These are phyloP conservation scores for Garcia nutans DNA, from an alignment of 345 rosid genomes.

Conservation along the genomic window DNA sequence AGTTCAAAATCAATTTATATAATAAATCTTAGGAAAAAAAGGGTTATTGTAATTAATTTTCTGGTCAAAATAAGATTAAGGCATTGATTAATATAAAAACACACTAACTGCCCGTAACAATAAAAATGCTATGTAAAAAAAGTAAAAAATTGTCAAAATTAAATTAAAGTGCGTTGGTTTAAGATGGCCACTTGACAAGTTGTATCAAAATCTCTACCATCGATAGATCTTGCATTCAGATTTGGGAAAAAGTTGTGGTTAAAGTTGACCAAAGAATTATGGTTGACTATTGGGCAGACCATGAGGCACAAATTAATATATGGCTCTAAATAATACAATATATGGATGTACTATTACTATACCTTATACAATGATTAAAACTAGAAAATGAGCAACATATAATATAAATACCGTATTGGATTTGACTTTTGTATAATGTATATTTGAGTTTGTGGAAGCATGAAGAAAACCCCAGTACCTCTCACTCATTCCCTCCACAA, in stretches of 20 bases:
- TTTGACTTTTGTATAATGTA: too few relatives aligned
- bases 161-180: too few relatives aligned
- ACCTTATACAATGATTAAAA: not conserved
- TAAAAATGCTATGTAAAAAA: not conserved
- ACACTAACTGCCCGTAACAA: too few relatives aligned
- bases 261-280: not conserved
- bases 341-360: not conserved
- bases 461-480: not conserved
- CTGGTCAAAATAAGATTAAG: not conserved
- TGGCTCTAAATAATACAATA: not conserved
- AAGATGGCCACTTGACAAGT: conserved; percentile 8
- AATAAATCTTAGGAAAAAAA: not conserved
- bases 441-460: too few relatives aligned
- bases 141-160: too few relatives aligned
- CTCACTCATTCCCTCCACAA: conserved; percentile 36
- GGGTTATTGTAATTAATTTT: not conserved
- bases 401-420: too few relatives aligned
- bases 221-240: conserved; percentile 2
- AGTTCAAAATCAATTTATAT: not conserved
- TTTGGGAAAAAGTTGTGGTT: conserved; percentile 1
- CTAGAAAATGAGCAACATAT: not conserved
- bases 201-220: conserved; percentile 6
- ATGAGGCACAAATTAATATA: conserved; percentile 12
- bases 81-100: not conserved
- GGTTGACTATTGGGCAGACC: not conserved